Conservation (phyloP, 805 yeast species). For the Ogataea glucozyma region DNA sequence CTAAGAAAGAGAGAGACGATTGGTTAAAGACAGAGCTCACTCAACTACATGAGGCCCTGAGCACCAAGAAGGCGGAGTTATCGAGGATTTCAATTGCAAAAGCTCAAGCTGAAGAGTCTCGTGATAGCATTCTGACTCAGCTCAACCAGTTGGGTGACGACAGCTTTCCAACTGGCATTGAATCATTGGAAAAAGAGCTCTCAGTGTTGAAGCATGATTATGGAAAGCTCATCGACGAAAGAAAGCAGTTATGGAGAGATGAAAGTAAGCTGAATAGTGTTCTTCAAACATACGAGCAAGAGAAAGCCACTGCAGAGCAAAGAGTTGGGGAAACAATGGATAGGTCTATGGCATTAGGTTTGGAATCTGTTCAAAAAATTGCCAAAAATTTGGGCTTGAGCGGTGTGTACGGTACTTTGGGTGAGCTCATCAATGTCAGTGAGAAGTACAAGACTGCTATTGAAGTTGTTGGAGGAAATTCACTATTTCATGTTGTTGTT, state of each 20-base stretch:
- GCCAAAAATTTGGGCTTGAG: conserved; percentile 56
- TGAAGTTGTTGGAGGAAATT: conserved; percentile 86
- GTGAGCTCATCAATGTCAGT: conserved; percentile 78
- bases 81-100: conserved; percentile 14
- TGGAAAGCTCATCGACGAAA: conserved; percentile 54
- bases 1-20: conserved; percentile 58
- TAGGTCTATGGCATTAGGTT: conserved; percentile 65
- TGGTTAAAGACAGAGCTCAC: conserved; percentile 63
- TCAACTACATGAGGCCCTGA: conserved; percentile 29
- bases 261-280: conserved; percentile 66
- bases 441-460: conserved; percentile 83
- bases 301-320: conserved; percentile 57
- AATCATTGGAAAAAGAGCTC: conserved; percentile 34
- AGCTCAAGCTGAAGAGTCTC: conserved; percentile 34
- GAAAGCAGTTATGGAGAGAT: conserved; percentile 77
- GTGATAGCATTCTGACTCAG: conserved; percentile 37
- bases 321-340: conserved; percentile 73
- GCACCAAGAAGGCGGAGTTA: conserved; percentile 14
- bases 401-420: conserved; percentile 80
- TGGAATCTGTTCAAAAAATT: conserved; percentile 67
- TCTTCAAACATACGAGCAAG: conserved; percentile 53
- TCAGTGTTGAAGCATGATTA: conserved; percentile 41
- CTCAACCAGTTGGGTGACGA: conserved; percentile 3
- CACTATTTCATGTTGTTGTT: conserved; percentile 86
- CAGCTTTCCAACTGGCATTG: conserved; percentile 28